These are phyloP conservation scores for Apiospora rasikravindrae DNA, from an alignment of 2,329 filamentous ascomycete species.

Conservation along the genomic window DNA sequence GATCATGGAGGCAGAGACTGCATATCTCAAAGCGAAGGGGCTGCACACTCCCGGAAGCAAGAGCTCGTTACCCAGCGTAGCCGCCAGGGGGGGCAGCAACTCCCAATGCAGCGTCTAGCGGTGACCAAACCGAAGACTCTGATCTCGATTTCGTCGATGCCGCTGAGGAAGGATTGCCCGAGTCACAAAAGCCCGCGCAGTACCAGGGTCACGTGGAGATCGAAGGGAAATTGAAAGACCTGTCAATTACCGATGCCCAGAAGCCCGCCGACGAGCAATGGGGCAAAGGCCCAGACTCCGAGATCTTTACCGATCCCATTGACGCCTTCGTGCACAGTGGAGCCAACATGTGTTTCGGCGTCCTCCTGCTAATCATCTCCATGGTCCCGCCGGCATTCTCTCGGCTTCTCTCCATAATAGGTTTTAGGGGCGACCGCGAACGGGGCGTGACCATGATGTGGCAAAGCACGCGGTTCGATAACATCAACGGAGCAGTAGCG, in stretches of 20 bases:
- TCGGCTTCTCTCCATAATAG: constrained; percentile 85
- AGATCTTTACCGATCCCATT: constrained; percentile 73
- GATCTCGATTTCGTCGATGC: constrained; percentile 63
- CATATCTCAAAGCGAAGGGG: constrained; percentile 47
- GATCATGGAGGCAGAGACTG: constrained; percentile 77
- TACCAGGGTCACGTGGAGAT: constrained; percentile 53
- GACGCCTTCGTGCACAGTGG: constrained; percentile 91
- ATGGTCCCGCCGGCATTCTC: constrained; percentile 91
- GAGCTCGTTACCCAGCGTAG: constrained; percentile 25
- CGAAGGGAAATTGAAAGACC: constrained; percentile 30
- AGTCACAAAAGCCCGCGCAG: constrained; percentile 49
- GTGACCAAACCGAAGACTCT: constrained; percentile 44
- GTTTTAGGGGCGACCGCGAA: constrained; percentile 87
- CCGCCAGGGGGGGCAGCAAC: constrained; percentile 32
- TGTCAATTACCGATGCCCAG: constrained; percentile 31
- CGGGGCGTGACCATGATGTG: constrained; percentile 86
- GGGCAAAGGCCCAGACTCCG: constrained; percentile 59
- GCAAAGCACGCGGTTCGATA: constrained; percentile 83
- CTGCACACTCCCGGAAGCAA: constrained; percentile 33
- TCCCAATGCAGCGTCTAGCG: constrained; percentile 42
- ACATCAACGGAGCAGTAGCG: constrained; percentile 91
- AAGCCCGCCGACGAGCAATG: constrained; percentile 4
- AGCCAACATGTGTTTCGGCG: constrained; percentile 86
- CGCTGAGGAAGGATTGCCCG: constrained; percentile 55
- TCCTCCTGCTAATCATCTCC: constrained; percentile 85